These are phyloP conservation scores for Candida silvicultrix DNA, from an alignment of 805 yeast species.

Conservation along the genomic window DNA sequence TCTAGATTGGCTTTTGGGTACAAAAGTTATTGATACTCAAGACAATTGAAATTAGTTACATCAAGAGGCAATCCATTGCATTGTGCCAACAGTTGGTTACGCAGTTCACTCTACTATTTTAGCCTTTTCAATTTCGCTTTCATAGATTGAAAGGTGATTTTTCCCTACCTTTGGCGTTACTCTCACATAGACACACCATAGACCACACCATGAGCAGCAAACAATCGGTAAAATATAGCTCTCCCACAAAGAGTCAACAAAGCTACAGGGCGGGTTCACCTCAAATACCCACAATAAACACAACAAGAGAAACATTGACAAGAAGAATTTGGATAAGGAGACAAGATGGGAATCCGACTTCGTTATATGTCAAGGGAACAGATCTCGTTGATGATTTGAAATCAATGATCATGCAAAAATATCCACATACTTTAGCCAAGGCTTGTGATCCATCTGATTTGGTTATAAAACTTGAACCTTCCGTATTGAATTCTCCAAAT, in stretches of 20 bases:
- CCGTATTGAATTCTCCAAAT: conserved; percentile 11
- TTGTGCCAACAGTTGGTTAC: no score
- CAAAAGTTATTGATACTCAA: not conserved
- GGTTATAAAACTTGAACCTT: conserved; percentile 24
- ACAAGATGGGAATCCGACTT: conserved; percentile 55
- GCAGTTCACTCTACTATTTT: no score
- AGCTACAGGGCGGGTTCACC: conserved; percentile 4
- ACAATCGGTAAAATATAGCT: not conserved
- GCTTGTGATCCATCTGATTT: conserved; percentile 67
- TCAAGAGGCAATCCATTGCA: no score
- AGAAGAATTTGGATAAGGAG: conserved; percentile 52
- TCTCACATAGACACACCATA: no score
- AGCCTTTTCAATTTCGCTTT: no score
- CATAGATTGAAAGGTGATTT: not conserved
- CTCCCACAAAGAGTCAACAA: not conserved
- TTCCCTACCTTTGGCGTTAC: not conserved
- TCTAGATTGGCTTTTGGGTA: not conserved
- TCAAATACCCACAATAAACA: conserved; percentile 9
- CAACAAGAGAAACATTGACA: conserved; percentile 7
- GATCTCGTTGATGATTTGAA: conserved; percentile 85
- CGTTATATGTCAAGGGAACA: conserved; percentile 49
- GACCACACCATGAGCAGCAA: not conserved
- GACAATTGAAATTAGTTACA: not conserved
- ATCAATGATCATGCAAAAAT: conserved; percentile 51
- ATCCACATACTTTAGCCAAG: conserved; percentile 59